A percentile compares a stretch with the other conserved stretches of the same genome.
phyloP scores from a whole-genome alignment of 495 filamentous ascomycete genomes.

The Aspergillus saccharolyticus region DNA sequence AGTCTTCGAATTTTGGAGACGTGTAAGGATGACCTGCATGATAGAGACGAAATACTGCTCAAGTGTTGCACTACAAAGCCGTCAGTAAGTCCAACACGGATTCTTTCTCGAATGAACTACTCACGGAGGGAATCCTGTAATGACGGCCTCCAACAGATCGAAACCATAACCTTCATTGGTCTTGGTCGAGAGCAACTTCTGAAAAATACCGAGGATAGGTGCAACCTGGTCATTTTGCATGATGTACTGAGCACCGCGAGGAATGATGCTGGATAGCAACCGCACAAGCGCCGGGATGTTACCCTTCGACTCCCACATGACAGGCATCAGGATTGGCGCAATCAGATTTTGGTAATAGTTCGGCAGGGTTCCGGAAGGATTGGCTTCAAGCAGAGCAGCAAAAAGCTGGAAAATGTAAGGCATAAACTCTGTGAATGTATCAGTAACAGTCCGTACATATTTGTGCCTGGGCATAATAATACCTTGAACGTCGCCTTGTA shows the following conservation, averaged over 20 bases:
- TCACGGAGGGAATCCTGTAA: constrained; percentile 65
- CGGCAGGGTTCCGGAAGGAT: constrained; percentile 66
- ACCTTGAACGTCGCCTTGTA: constrained; percentile 78
- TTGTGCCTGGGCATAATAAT: constrained; percentile 13
- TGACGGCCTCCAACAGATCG: constrained; percentile 78
- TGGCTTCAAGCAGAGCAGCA: constrained; percentile 78
- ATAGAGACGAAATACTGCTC: constrained; percentile 75
- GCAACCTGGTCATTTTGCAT: constrained; percentile 71
- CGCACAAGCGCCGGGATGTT: constrained; percentile 88
- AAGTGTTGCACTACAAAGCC: constrained; percentile 48
- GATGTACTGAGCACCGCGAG: constrained; percentile 67
- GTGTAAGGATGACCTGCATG: constrained; percentile 73
- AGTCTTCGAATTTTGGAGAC: constrained; percentile 71
- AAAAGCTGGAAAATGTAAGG: constrained; percentile 97
- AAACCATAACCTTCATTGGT: constrained; percentile 76
- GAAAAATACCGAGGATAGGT: constrained; percentile 84
- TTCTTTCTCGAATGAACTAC: constrained; percentile 28
- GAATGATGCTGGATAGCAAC: constrained; percentile 76
- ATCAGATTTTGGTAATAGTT: constrained; percentile 73
- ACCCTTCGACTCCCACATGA: constrained; percentile 82
- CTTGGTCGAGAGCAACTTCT: constrained; percentile 71
- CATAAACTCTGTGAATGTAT: constrained; percentile 67
- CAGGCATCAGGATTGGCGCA: constrained; percentile 64
- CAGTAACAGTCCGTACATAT: neutral
- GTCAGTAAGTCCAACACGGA: constrained; percentile 12